These are phyloP conservation scores for Trichophyton rubrum DNA, from an alignment of 2,329 filamentous ascomycete species.

Conservation along the genomic window DNA sequence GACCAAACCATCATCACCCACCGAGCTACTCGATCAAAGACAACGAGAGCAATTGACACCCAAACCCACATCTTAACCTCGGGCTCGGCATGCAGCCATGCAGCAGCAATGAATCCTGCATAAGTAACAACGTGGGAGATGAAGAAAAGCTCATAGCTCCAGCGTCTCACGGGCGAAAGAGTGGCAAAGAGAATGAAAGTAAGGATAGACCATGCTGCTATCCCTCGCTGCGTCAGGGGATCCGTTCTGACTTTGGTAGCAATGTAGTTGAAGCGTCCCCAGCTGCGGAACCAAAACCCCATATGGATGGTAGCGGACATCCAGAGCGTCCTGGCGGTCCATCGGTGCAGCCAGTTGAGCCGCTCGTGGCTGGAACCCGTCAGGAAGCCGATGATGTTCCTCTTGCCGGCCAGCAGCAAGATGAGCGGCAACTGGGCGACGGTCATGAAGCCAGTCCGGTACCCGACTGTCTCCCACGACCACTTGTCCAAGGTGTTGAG, in stretches of 20 bases:
- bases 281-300: conserved; percentile 42
- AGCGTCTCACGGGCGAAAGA: conserved; percentile 36
- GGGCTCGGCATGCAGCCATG: conserved; percentile 38
- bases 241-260: conserved; percentile 37
- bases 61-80: conserved; percentile 36
- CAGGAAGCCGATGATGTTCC: conserved; percentile 40
- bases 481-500: conserved; percentile 39
- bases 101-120: conserved; percentile 35
- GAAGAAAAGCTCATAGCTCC: conserved; percentile 44
- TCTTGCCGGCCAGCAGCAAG: conserved; percentile 43
- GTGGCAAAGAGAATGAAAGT: conserved; percentile 42
- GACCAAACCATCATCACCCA: conserved; percentile 25
- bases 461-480: conserved; percentile 45
- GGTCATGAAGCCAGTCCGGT: conserved; percentile 42
- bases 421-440: conserved; percentile 44
- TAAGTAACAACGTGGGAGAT: conserved; percentile 43
- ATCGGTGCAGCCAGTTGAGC: conserved; percentile 42
- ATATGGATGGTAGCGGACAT: conserved; percentile 43
- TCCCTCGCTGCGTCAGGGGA: conserved; percentile 38
- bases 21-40: conserved; percentile 34
- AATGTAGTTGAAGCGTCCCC: conserved; percentile 41
- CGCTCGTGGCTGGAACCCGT: conserved; percentile 39
- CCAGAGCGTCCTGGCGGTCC: conserved; percentile 41
- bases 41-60: conserved; percentile 36
- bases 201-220: conserved; percentile 41